Conservation (phyloP, 148 eudicot species). For the Rhododendron griersonianum region DNA sequence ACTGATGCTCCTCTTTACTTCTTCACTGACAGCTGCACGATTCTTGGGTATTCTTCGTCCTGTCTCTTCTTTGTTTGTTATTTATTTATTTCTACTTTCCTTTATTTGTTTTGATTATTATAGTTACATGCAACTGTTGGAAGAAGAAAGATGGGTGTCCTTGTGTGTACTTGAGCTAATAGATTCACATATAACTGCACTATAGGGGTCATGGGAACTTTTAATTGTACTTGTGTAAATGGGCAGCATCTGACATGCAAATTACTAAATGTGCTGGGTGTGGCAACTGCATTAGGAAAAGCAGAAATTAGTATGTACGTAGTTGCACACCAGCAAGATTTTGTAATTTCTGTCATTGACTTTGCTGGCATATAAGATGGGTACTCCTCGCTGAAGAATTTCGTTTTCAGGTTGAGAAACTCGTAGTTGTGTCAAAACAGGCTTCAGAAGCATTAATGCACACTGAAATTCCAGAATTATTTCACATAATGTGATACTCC, state of each 20-base stretch:
- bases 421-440: background rate
- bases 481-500: background rate
- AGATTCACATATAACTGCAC: background rate
- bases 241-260: background rate
- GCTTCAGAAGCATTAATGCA: background rate
- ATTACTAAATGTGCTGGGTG: background rate
- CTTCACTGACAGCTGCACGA: conserved; percentile 93
- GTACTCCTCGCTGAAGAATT: background rate
- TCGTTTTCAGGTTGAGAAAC: background rate
- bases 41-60: conserved; percentile 72
- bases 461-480: background rate
- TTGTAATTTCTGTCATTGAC: background rate
- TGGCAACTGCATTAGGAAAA: background rate
- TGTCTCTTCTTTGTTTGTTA: background rate
- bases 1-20: conserved; percentile 89
- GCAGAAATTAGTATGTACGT: background rate
- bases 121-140: background rate
- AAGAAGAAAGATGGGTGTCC: background rate
- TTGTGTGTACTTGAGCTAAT: background rate
- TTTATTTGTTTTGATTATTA: background rate
- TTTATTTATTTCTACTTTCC: background rate
- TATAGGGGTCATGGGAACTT: background rate
- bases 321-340: background rate
- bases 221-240: background rate
- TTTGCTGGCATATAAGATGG: background rate